Evolutionary conservation across 2,329 filamentous ascomycete genomes (phyloP).

Genomic region (Sclerotinia borealis): DNA sequence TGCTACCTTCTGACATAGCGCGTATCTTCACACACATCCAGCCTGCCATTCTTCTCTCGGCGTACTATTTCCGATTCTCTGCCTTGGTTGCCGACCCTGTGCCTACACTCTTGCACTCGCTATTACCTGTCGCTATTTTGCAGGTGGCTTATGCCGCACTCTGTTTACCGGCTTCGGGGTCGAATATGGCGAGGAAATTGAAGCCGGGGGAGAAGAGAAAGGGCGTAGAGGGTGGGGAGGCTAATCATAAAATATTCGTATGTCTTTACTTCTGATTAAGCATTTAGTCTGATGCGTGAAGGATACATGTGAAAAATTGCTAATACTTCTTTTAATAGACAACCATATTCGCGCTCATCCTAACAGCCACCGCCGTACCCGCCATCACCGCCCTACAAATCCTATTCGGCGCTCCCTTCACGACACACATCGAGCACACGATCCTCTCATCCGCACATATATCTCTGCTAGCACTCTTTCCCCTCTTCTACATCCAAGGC

Average conservation of each 20-base stretch:
- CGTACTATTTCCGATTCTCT: constrained; percentile 58
- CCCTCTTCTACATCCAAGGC: constrained; percentile 80
- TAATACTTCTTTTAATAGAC: not conserved
- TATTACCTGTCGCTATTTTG: constrained; percentile 56
- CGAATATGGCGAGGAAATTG: constrained; percentile 41
- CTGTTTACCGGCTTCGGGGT: constrained; percentile 58
- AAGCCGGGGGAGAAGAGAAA: constrained; percentile 52
- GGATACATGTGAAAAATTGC: not conserved
- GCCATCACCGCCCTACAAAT: constrained; percentile 54
- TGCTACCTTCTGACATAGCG: constrained; percentile 35
- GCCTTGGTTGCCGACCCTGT: constrained; percentile 66
- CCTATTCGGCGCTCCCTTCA: constrained; percentile 86
- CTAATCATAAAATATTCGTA: constrained; percentile 17
- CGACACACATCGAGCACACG: constrained; percentile 74
- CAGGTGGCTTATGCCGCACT: constrained; percentile 59
- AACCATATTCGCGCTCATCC: constrained; percentile 59
- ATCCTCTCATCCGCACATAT: constrained; percentile 76
- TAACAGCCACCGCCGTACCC: constrained; percentile 44
- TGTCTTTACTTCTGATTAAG: not conserved
- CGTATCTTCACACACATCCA: constrained; percentile 59
- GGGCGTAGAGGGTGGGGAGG: constrained; percentile 22
- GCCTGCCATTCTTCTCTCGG: constrained; percentile 57
- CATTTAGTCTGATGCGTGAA: not conserved
- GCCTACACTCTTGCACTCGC: constrained; percentile 51
- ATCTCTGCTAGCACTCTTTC: constrained; percentile 69